Base-by-base conservation (phyloP, 2,329 filamentous ascomycete genomes). In the Aspergillus sp. region DNA sequence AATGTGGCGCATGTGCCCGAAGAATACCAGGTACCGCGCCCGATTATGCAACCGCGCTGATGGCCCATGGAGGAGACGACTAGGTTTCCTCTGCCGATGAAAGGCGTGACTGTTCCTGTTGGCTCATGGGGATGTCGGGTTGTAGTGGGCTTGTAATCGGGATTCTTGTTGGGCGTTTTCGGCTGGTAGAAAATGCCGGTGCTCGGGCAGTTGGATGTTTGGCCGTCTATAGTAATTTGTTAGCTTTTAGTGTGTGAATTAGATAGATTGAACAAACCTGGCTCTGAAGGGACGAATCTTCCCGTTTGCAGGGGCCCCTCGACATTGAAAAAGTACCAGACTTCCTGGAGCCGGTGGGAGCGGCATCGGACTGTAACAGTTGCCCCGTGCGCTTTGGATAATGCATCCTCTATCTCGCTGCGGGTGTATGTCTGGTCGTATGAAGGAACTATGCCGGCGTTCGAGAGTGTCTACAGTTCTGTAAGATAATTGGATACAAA, bases 1-100 rank as follows among this genome's bases (percentile, higher is more conserved):
- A 77, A 89, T 0, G 85, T 89, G 0, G 89, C 89, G 70, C 89
- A 91, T 0, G 88, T 89, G 2, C 89, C 88, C 1, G 81, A 83
- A 0, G 83, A 82, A 70, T 89, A 91, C 89, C 89, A 92, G 0
- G 83, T 85, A 0, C 89, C 89, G 9, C 77, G 80, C 59, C 83
- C 83, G 71, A 91, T 91, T 61, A 91, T 81, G 67, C 88, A 91
- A n/a, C 89, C 89, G 7, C 74, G 68, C 46, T 63, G 64, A 43
- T 73, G 71, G 50, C 74, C 72, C 30, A 68, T 59, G 0, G 69
- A 74, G 13, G 70, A 72, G 3, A 89, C 87, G 57, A 87, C 83
- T 46, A 91, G 73, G 66, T 83, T 84, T 0, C 89, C 89, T 34
- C 78, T 82, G 1, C 88, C 88, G n/a, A 79, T 76, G 70, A 87